Evolutionary conservation across 495 filamentous ascomycete species (phyloP).

Genomic region (Collariella sp.): DNA sequence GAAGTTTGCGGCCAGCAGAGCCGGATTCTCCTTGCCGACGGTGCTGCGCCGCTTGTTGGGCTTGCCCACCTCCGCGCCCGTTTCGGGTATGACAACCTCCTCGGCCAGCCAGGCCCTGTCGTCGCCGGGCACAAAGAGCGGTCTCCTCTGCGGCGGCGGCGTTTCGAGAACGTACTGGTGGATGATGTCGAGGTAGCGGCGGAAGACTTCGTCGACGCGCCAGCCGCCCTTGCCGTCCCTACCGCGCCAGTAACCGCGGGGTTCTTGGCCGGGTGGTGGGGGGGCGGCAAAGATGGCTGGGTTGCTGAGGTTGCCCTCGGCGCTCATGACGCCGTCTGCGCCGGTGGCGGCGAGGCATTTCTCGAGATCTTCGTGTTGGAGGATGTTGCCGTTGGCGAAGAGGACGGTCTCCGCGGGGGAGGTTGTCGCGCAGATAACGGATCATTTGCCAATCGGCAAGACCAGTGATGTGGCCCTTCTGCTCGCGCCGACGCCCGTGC

Average conservation of each 20-base stretch:
- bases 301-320: constrained; percentile 88
- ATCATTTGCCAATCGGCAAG: constrained; percentile 86
- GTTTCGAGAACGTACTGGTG: constrained; percentile 61
- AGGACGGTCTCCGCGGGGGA: constrained; percentile 84
- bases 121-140: constrained; percentile 68
- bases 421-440: constrained; percentile 68
- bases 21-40: constrained; percentile 33
- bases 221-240: constrained; percentile 76
- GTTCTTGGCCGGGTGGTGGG: constrained; percentile 54
- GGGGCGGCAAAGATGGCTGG: constrained; percentile 73
- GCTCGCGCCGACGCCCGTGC: constrained; percentile 80
- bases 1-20: constrained; percentile 56
- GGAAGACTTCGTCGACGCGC: constrained; percentile 75
- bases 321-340: constrained; percentile 89
- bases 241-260: constrained; percentile 76
- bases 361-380: constrained; percentile 73
- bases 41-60: constrained; percentile 29
- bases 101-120: constrained; percentile 35
- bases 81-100: constrained; percentile 33
- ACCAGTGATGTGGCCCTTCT: constrained; percentile 94
- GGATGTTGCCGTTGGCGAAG: constrained; percentile 92
- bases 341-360: constrained; percentile 75
- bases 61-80: constrained; percentile 35
- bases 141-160: constrained; percentile 52
- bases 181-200: constrained; percentile 85